Base-by-base conservation (phyloP, 1,284 basidiomycete species). In the Exobasidium cylindrosporum region DNA sequence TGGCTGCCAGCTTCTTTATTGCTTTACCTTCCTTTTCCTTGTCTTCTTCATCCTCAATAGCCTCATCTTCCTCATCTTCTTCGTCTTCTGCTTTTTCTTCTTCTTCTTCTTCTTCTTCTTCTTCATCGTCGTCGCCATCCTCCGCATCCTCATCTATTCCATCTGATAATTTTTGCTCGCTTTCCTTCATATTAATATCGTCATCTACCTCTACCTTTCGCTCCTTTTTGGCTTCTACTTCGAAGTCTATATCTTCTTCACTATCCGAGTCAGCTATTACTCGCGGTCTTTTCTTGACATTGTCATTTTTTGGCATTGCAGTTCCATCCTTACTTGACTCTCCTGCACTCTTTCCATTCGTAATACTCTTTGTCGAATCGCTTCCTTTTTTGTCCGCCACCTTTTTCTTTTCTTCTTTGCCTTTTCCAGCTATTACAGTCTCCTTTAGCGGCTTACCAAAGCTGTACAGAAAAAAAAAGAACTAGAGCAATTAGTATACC, bases 1-100 rank as follows among this genome's bases (percentile, higher is more conserved):
- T 69, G 44, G 73, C 67, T 6, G 62, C 59, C 4, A 87, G 87
- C 49, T 84, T 84, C 65, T 88, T 86, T 54, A 84, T 76, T 52
- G 78, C 73, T 26, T 74, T 78, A 40, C 62, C 61, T 43, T 55
- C 61, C 13, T 74, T 76, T 49, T 80, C 79, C 50, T 79, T 68
- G n/a, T 73, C 74, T 40, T 66, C 62, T 1, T 78, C 77, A 47
- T 79, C 67, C 31, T 74, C 83, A 45, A 79, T 76, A 31, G 83
- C 83, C 3, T 83, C 83, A 14, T 84, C 83, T 49, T 84, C 60
- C 45, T 70, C 55, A 50, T 73, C 69, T 59, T 72, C 66, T 45
- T 56, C 30, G 21, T 56, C 54, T 50, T 11, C 26, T 26, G 13
- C 29, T 21, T n/a, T 56, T 43, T 57, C 28, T 3, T 52, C 35